Percentiles rank a stretch among this genome's conserved stretches.
phyloP scores from a whole-genome alignment of 108 stramenopile genomes.

The Skeletonema potamos region DNA sequence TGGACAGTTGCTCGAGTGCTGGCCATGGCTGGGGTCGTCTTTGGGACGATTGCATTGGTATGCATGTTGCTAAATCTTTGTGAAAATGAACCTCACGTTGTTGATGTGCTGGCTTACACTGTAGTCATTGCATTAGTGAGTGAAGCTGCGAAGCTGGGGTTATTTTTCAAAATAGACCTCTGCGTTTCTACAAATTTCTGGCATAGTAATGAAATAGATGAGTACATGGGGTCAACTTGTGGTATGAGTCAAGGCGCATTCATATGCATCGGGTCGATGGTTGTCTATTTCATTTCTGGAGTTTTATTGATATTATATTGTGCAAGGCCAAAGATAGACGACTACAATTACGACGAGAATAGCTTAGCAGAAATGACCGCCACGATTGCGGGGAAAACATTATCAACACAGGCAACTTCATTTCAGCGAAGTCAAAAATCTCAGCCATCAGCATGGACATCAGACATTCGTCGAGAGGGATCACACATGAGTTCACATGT shows the following conservation, averaged over 20 bases:
- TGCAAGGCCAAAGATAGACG: conserved; percentile 8
- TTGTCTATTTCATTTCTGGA: conserved; percentile 7
- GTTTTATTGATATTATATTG: conserved; percentile 6
- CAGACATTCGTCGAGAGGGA: background rate
- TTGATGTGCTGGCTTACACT: conserved; percentile 25
- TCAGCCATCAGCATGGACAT: background rate
- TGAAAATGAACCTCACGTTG: conserved; percentile 6
- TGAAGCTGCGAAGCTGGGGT: conserved; percentile 17
- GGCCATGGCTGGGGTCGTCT: conserved; percentile 8
- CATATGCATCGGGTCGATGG: conserved; percentile 9
- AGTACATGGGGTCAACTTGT: conserved; percentile 12
- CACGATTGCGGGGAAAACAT: background rate
- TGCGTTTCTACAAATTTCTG: conserved; percentile 16
- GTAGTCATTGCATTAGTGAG: conserved; percentile 3
- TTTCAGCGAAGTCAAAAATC: background rate
- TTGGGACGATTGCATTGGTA: conserved; percentile 12
- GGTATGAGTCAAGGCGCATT: conserved; percentile 9
- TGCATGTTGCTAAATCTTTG: conserved; percentile 12
- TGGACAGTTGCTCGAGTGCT: conserved; percentile 14
- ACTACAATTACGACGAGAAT: conserved; percentile 4
- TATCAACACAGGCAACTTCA: background rate
- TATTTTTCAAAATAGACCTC: conserved; percentile 13
- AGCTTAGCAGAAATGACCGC: conserved; percentile 1
- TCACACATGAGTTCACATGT: background rate
- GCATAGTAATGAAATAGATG: conserved; percentile 10